phyloP scores from a whole-genome alignment of 176 grass and related monocot species.

The Ampelocalamus luodianensis region DNA sequence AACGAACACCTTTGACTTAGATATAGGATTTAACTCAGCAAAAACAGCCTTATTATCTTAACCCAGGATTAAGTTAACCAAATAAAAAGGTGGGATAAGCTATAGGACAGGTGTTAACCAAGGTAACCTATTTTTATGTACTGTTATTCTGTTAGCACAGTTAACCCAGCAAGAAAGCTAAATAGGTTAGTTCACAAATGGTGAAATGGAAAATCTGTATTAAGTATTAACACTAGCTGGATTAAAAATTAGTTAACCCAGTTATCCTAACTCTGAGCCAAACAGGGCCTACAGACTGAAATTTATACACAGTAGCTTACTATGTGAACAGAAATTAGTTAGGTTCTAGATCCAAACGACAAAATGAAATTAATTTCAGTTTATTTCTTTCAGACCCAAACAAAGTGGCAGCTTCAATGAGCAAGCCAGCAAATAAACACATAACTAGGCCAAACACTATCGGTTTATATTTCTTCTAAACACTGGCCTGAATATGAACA shows the following conservation, averaged over 20 bases:
- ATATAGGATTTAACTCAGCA: background rate
- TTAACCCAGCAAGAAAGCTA: background rate
- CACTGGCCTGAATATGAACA: background rate
- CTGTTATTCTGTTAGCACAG: background rate
- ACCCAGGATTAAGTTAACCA: background rate
- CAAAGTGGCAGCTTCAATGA: background rate
- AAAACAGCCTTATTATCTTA: background rate
- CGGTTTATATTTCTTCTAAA: background rate
- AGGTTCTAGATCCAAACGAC: background rate
- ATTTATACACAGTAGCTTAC: background rate
- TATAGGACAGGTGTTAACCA: background rate
- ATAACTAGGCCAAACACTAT: constrained; percentile 4
- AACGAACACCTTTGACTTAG: background rate
- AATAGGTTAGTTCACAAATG: background rate
- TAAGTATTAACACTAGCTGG: background rate
- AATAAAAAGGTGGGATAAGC: background rate
- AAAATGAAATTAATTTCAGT: background rate
- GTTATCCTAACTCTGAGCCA: background rate
- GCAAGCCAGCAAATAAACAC: background rate
- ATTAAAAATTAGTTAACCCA: background rate
- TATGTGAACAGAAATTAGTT: constrained; percentile 4
- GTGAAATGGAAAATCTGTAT: background rate
- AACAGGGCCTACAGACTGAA: background rate
- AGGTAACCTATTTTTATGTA: background rate
- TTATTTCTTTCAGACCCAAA: constrained; percentile 19